Conservation (phyloP, 768 basidiomycete species). For the Lactarius vividus region DNA sequence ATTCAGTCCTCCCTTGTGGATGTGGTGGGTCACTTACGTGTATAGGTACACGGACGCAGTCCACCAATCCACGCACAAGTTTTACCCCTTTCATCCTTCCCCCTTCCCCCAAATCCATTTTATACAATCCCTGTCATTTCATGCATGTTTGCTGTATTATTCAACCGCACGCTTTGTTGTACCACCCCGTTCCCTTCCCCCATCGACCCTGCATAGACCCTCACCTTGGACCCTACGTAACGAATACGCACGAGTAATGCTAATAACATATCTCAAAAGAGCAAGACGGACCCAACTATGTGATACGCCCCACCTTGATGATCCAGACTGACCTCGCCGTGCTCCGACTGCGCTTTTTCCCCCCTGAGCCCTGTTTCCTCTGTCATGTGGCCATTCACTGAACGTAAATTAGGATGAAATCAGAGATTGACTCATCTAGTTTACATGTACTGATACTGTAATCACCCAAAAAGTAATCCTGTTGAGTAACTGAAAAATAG, state of each 20-base stretch:
- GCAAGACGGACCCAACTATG: background rate
- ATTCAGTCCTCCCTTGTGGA: background rate
- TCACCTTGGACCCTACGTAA: conserved; percentile 4
- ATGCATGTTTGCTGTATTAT: conserved; percentile 10
- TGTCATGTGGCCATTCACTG: background rate
- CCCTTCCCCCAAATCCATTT: background rate
- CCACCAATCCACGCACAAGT: background rate
- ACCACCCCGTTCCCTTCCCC: background rate
- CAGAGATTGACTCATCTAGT: no score
- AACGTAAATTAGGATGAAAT: background rate
- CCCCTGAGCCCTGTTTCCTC: background rate
- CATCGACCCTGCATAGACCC: conserved; percentile 14
- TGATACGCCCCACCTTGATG: background rate
- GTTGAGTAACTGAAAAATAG: background rate
- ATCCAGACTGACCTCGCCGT: background rate
- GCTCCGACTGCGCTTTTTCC: background rate
- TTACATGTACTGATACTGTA: no score
- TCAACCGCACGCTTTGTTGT: conserved; percentile 9
- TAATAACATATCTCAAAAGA: conserved; percentile 1
- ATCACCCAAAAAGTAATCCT: no score
- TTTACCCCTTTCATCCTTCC: background rate
- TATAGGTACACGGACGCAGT: background rate
- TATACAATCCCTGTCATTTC: background rate
- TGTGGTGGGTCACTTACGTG: conserved; percentile 10
- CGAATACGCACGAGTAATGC: conserved; percentile 3